Evolutionary conservation across 2,329 filamentous ascomycete genomes (phyloP).

Genomic region (Graphilbum sp.): DNA sequence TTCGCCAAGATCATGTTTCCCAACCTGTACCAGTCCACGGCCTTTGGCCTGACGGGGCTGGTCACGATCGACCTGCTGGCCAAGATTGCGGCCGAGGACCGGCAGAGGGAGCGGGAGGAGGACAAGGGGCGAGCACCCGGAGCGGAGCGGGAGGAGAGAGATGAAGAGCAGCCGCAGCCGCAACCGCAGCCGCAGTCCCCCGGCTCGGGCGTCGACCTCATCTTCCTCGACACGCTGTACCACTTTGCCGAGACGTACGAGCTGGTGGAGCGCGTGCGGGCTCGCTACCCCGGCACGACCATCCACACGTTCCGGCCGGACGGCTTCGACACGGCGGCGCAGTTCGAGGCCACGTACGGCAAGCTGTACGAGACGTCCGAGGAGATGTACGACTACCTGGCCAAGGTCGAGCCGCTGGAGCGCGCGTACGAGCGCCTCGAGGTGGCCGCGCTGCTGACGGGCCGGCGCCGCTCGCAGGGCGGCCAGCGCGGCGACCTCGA

Average conservation of each 20-base stretch:
- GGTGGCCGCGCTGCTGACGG: conserved; percentile 82
- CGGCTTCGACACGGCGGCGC: conserved; percentile 51
- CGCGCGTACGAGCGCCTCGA: conserved; percentile 76
- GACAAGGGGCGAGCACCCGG: no score
- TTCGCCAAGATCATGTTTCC: conserved; percentile 88
- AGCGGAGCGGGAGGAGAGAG: no score
- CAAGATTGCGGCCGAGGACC: conserved; percentile 49
- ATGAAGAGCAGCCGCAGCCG: background rate
- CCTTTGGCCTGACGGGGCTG: conserved; percentile 67
- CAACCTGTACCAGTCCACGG: conserved; percentile 73
- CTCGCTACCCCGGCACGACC: conserved; percentile 60
- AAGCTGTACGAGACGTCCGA: conserved; percentile 72
- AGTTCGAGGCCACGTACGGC: conserved; percentile 75
- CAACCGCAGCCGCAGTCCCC: background rate
- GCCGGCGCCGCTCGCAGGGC: conserved; percentile 80
- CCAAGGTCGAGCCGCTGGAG: conserved; percentile 93
- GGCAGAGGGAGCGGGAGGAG: no score
- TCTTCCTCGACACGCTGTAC: conserved; percentile 74
- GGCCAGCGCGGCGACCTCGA: conserved; percentile 80
- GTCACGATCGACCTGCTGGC: conserved; percentile 76
- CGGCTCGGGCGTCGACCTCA: conserved; percentile 37
- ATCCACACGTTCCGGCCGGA: conserved; percentile 85
- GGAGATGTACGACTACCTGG: conserved; percentile 89
- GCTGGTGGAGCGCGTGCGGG: conserved; percentile 57
- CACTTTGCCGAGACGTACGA: conserved; percentile 66